Percentiles rank a stretch among this genome's conserved stretches.
These are phyloP conservation scores for Psilocybe cyanescens DNA, from an alignment of 768 basidiomycete species.

Conservation along the genomic window DNA sequence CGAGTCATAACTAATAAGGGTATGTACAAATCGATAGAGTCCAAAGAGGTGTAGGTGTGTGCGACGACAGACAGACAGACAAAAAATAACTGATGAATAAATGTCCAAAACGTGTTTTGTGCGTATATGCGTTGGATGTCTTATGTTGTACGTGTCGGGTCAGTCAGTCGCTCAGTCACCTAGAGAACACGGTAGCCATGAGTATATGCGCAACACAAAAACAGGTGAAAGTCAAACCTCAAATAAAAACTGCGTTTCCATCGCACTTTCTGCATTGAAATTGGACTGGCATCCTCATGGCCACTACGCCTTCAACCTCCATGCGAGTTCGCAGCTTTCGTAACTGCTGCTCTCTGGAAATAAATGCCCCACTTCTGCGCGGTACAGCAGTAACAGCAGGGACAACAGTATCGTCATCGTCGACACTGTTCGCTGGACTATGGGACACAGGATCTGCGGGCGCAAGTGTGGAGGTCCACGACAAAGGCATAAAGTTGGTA, in stretches of 20 bases:
- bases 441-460: neutral
- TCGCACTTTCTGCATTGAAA: constrained; percentile 43
- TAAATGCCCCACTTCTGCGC: constrained; percentile 38
- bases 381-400: neutral
- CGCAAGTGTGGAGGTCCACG: constrained; percentile 19
- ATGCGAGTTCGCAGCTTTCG: constrained; percentile 63
- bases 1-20: constrained; percentile 17
- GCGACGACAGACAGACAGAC: neutral
- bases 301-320: constrained; percentile 38
- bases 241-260: constrained; percentile 43
- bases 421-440: neutral
- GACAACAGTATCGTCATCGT: constrained; percentile 2
- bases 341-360: constrained; percentile 69
- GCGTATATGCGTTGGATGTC: neutral
- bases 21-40: constrained; percentile 23
- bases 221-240: constrained; percentile 31
- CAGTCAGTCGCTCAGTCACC: neutral
- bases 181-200: neutral
- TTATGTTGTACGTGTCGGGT: neutral
- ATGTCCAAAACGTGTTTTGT: constrained; percentile 20
- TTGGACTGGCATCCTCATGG: constrained; percentile 29
- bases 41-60: constrained; percentile 10
- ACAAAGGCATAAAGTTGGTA: constrained; percentile 57
- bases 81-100: constrained; percentile 25
- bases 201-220: constrained; percentile 1